Base-by-base conservation (phyloP, 73 alveolate species). In the Tetrahymena malaccensis region DNA sequence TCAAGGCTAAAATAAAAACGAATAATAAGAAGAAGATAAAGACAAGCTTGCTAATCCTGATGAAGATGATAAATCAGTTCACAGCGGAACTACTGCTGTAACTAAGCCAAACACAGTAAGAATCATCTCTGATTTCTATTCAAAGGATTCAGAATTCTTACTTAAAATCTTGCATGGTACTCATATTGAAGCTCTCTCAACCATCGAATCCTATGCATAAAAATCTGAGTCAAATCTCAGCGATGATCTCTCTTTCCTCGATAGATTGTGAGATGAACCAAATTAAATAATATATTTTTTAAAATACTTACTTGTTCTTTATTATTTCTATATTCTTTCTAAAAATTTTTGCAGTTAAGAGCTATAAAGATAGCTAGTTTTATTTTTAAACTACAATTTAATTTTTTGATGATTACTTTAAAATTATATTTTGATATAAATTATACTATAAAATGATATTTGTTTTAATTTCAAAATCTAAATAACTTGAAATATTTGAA, bases 171-270 rank as follows among this genome's bases (percentile, higher is more conserved):
- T 95, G 21, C 94, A 94, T 50, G 97, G 97, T 25, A 95, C 93
- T 31, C 38, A 95, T 19, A 89, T 95, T 33, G 95, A 95, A 31
- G 85, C 85, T 34, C 35, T 55, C 9, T 37, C 93, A 34, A 58
- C 85, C 5, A 94, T 85, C 34, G 97, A 95, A 43, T 70, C 89
- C 0, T 95, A 95, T 38, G 95, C 95, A 8, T 95, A 94, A 95
- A 95, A 95, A 89, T 94, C 97, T 33, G 97, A 95, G 43, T 85
- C 95, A 10, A 94, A 95, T 55, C 70, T 95, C 19, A 95, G 94
- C 35, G 97, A 95, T 58, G 97, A 95, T 85, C 94, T 85, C 16
- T 95, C 93, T 38, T 95, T 95, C 84, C 94, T 85, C 16, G 97
- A 95, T 38, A 94, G 94, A 85, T 25, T 38, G 10, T 85, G 94